A percentile compares a stretch with the other conserved stretches of the same genome.
Conservation (phyloP, 345 rosid species). For the Kernera saxatilis region DNA sequence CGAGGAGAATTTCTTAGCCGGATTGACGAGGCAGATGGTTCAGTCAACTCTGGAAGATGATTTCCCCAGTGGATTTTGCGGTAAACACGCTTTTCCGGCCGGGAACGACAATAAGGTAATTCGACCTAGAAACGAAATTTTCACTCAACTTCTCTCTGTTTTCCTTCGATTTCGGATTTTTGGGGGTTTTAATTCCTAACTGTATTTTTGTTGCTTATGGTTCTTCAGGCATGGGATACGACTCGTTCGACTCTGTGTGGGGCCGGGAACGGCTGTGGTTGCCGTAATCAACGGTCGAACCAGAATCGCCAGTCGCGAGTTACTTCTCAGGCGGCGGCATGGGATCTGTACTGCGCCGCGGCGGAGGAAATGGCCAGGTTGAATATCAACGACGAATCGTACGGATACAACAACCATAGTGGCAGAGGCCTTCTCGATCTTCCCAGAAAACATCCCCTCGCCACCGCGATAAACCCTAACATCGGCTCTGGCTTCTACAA, state of each 20-base stretch:
- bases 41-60: slow-evolving; percentile 39
- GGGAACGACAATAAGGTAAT: slow-evolving; percentile 36
- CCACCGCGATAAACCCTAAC: slow-evolving; percentile 30
- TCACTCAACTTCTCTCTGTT: not conserved
- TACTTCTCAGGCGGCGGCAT: slow-evolving; percentile 36
- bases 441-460: slow-evolving; percentile 19
- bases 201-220: not conserved
- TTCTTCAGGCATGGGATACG: slow-evolving; percentile 31
- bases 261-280: slow-evolving; percentile 35
- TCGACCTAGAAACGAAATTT: not conserved
- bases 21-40: slow-evolving; percentile 41
- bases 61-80: slow-evolving; percentile 17
- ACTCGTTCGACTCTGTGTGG: slow-evolving; percentile 43
- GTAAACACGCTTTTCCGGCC: not conserved
- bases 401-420: slow-evolving; percentile 4
- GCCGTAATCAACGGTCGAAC: slow-evolving; percentile 7
- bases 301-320: slow-evolving; percentile 8
- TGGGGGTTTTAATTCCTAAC: not conserved
- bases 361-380: slow-evolving; percentile 49
- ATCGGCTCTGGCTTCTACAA: slow-evolving; percentile 23
- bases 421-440: slow-evolving; percentile 29
- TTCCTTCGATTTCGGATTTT: not conserved
- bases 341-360: slow-evolving; percentile 57
- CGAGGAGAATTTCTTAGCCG: slow-evolving; percentile 46
- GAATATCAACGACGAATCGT: slow-evolving; percentile 27